phyloP scores from a whole-genome alignment of 208 protist species.

The Tetramitus jugosus region DNA sequence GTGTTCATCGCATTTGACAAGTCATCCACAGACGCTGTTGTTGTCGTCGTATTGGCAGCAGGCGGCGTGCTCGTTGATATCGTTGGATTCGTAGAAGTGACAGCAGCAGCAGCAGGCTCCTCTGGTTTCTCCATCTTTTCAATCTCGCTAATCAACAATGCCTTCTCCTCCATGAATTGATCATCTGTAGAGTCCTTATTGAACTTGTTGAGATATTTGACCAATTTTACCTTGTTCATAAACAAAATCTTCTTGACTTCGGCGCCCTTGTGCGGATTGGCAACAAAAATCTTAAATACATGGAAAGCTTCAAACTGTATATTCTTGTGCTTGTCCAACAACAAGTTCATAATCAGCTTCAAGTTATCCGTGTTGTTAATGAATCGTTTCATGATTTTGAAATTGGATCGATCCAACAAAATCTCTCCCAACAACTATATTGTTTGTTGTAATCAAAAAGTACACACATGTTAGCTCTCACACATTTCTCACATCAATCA shows the following conservation, averaged over 20 bases:
- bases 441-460: too few relatives aligned
- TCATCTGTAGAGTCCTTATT: background rate
- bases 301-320: constrained; percentile 89
- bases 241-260: constrained; percentile 65
- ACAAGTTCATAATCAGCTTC: constrained; percentile 78
- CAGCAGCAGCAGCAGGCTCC: background rate
- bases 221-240: constrained; percentile 70
- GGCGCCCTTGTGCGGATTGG: constrained; percentile 77
- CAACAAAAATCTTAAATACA: constrained; percentile 67
- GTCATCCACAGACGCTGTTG: too few relatives aligned
- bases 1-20: too few relatives aligned
- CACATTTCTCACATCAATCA: background rate
- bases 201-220: constrained; percentile 65
- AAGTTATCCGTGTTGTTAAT: constrained; percentile 61
- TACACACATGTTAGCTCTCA: background rate
- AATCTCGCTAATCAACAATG: background rate
- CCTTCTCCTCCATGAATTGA: constrained; percentile 13
- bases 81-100: background rate
- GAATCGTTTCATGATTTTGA: constrained; percentile 73
- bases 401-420: constrained; percentile 72
- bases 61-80: too few relatives aligned
- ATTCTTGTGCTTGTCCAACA: constrained; percentile 58
- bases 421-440: constrained; percentile 66
- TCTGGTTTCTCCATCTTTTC: background rate
- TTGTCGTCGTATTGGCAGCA: too few relatives aligned